Evolutionary conservation across 257 asterid genomes (phyloP).

Genomic region (Jacaranda mimosifolia): DNA sequence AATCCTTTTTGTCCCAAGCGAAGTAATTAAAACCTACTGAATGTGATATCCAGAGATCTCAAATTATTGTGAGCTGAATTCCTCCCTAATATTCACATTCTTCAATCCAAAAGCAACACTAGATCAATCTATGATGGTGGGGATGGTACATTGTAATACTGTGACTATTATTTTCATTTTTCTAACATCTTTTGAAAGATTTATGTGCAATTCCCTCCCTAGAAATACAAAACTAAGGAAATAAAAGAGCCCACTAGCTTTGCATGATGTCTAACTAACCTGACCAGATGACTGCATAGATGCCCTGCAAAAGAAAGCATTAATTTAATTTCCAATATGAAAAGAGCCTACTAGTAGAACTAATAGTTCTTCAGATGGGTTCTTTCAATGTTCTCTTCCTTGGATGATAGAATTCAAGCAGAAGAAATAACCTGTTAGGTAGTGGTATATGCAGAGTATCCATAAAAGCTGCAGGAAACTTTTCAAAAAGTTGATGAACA

Average conservation of each 20-base stretch:
- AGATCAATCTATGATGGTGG: background rate
- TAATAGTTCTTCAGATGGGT: conserved; percentile 18
- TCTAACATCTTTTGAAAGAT: conserved; percentile 24
- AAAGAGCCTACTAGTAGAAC: conserved; percentile 21
- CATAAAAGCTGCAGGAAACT: conserved; percentile 93
- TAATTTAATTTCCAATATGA: conserved; percentile 35
- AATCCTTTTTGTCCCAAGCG: conserved; percentile 6
- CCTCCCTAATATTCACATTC: conserved; percentile 28
- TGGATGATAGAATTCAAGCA: conserved; percentile 19
- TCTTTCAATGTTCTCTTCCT: conserved; percentile 22
- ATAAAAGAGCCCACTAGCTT: conserved; percentile 28
- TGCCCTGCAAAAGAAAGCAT: conserved; percentile 67
- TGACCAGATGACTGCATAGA: conserved; percentile 61
- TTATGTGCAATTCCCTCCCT: background rate
- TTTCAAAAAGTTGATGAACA: conserved; percentile 92
- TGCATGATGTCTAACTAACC: conserved; percentile 59
- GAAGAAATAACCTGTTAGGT: conserved; percentile 57
- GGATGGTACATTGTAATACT: conserved; percentile 17
- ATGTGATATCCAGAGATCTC: background rate
- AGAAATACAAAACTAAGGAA: conserved; percentile 16
- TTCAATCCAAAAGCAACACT: conserved; percentile 22
- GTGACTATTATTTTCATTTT: conserved; percentile 14
- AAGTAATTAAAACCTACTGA: background rate
- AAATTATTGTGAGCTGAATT: background rate
- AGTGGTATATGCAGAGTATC: conserved; percentile 77